Evolutionary conservation across 176 grass and related monocot species (phyloP).

Genomic region (Phoenix roebelenii): DNA sequence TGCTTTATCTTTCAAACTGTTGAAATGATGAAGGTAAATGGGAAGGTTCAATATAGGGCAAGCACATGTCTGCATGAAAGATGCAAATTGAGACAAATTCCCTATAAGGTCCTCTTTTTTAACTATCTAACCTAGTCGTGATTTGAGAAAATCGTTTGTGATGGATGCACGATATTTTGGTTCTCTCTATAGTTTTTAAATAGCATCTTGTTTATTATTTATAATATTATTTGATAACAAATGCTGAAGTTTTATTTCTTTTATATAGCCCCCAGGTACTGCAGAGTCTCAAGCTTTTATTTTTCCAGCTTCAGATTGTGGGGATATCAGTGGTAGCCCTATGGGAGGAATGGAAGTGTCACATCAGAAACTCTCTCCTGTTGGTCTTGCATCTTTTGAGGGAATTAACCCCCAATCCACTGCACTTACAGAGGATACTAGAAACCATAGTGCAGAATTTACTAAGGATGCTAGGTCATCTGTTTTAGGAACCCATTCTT

Average conservation of each 20-base stretch:
- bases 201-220: neutral
- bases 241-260: conserved; percentile 13
- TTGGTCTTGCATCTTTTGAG: conserved; percentile 62
- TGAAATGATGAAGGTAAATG: too few relatives aligned
- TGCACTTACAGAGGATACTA: conserved; percentile 51
- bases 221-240: neutral
- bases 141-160: too few relatives aligned
- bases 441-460: conserved; percentile 43
- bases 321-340: conserved; percentile 57
- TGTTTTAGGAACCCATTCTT: conserved; percentile 21
- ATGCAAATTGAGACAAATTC: too few relatives aligned
- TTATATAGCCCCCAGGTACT: conserved; percentile 78
- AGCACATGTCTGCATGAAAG: too few relatives aligned
- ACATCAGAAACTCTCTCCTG: conserved; percentile 63
- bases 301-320: conserved; percentile 45
- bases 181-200: too few relatives aligned
- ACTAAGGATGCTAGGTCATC: conserved; percentile 45
- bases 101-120: too few relatives aligned
- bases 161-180: too few relatives aligned
- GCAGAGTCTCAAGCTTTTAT: conserved; percentile 60
- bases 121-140: too few relatives aligned
- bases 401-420: conserved; percentile 48
- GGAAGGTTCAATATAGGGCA: too few relatives aligned
- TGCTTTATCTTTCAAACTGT: too few relatives aligned
- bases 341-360: conserved; percentile 57